Conservation (phyloP, 2,329 filamentous ascomycete genomes). For the Talaromyces amestolkiae region DNA sequence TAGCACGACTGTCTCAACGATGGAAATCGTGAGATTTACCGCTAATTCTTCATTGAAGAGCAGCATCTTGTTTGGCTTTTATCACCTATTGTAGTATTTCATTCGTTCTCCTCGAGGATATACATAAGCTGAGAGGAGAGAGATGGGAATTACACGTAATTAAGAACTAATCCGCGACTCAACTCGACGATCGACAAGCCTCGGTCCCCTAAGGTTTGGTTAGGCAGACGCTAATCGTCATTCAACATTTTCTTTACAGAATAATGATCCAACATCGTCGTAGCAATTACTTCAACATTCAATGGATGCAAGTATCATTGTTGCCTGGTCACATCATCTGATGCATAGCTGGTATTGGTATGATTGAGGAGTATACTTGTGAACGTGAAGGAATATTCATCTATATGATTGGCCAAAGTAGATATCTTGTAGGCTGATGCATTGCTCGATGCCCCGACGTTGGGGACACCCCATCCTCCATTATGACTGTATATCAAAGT, state of each 20-base stretch:
- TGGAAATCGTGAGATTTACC: conserved; percentile 24
- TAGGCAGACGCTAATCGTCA: neutral
- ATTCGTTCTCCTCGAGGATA: neutral
- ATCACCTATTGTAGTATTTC: neutral
- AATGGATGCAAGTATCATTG: neutral
- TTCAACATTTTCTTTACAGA: neutral
- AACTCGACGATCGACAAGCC: conserved; percentile 1
- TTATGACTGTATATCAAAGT: neutral
- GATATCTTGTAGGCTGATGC: neutral
- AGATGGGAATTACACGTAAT: neutral
- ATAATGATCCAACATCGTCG: too few species aligned
- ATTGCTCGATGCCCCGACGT: neutral
- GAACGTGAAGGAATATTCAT: neutral
- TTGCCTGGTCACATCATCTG: neutral
- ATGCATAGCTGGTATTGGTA: neutral
- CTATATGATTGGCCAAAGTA: neutral
- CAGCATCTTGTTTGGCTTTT: conserved; percentile 2
- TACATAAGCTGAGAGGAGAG: neutral
- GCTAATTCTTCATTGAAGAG: conserved; percentile 19
- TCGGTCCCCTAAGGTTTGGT: neutral
- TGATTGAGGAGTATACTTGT: neutral
- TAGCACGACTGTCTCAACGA: conserved; percentile 29
- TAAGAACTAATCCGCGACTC: neutral
- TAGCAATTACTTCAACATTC: too few species aligned
- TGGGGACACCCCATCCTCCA: neutral